Percentiles rank a stretch among this genome's conserved stretches.
Evolutionary conservation across 2,329 filamentous ascomycete genomes (phyloP).

Genomic region (Torrubiella hemipterigena): DNA sequence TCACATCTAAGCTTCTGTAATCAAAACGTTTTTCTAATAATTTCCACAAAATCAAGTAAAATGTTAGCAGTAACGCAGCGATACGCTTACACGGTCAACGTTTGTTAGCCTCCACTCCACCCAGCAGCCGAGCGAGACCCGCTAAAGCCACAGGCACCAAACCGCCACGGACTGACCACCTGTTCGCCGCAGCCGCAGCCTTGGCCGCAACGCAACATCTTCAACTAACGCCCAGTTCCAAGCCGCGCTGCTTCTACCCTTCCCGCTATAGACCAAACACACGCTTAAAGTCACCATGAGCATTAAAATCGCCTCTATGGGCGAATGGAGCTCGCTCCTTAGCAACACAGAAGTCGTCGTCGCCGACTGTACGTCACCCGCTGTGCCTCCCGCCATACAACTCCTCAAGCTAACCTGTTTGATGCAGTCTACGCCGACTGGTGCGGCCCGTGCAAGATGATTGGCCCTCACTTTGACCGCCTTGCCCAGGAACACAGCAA

Average conservation of each 20-base stretch:
- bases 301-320: not conserved
- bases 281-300: not conserved
- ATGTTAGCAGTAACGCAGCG: no score
- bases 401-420: slow-evolving; percentile 1
- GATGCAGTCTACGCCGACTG: slow-evolving; percentile 80
- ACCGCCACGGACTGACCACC: not conserved
- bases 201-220: not conserved
- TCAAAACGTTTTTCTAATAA: no score
- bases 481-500: slow-evolving; percentile 70
- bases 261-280: not conserved
- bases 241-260: no score
- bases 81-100: no score
- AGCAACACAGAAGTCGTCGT: slow-evolving; percentile 4
- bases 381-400: not conserved
- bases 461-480: slow-evolving; percentile 79
- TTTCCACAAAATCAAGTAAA: no score
- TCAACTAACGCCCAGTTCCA: not conserved
- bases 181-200: not conserved
- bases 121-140: not conserved
- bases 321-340: not conserved
- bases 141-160: not conserved
- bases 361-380: slow-evolving; percentile 5
- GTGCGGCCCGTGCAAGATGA: slow-evolving; percentile 88
- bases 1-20: no score
- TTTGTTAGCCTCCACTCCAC: not conserved